A percentile compares a stretch with the other conserved stretches of the same genome.
Evolutionary conservation across 1,139 yeast genomes (phyloP).

Genomic region (Candida sp.): DNA sequence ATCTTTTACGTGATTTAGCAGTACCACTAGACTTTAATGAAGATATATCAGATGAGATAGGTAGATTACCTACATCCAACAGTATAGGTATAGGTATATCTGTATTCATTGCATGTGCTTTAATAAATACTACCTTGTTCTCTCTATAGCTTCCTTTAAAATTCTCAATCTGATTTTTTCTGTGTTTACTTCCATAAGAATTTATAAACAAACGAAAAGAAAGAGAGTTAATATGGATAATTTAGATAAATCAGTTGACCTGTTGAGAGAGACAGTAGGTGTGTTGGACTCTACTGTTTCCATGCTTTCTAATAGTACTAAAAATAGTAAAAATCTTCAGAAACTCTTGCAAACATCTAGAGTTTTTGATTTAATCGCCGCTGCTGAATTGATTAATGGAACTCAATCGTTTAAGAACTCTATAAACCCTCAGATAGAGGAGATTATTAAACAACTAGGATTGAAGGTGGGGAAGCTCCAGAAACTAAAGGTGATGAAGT

Average conservation of each 20-base stretch:
- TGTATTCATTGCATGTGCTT: slow-evolving; percentile 1
- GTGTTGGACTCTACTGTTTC: slow-evolving; percentile 28
- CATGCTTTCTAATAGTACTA: slow-evolving; percentile 27
- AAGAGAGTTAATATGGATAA: slow-evolving; percentile 8
- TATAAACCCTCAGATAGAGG: slow-evolving; percentile 33
- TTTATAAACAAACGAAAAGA: not conserved
- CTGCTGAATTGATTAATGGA: slow-evolving; percentile 37
- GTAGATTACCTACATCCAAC: not conserved
- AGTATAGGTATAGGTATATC: not conserved
- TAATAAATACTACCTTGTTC: too few species aligned
- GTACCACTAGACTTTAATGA: not conserved
- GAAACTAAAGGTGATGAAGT: slow-evolving; percentile 22
- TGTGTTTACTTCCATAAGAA: too few species aligned
- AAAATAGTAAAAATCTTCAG: slow-evolving; percentile 30
- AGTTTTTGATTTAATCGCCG: slow-evolving; percentile 43
- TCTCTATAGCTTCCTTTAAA: too few species aligned
- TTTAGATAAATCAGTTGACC: slow-evolving; percentile 19
- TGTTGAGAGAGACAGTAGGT: slow-evolving; percentile 28
- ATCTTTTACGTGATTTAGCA: slow-evolving; percentile 20
- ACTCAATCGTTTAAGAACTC: slow-evolving; percentile 25
- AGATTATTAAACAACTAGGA: slow-evolving; percentile 27
- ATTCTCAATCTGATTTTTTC: too few species aligned
- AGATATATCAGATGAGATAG: not conserved
- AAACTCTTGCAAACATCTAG: slow-evolving; percentile 31
- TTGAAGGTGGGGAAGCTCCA: slow-evolving; percentile 27